phyloP scores from a whole-genome alignment of 768 basidiomycete species.

The Sarcodon aspratus region DNA sequence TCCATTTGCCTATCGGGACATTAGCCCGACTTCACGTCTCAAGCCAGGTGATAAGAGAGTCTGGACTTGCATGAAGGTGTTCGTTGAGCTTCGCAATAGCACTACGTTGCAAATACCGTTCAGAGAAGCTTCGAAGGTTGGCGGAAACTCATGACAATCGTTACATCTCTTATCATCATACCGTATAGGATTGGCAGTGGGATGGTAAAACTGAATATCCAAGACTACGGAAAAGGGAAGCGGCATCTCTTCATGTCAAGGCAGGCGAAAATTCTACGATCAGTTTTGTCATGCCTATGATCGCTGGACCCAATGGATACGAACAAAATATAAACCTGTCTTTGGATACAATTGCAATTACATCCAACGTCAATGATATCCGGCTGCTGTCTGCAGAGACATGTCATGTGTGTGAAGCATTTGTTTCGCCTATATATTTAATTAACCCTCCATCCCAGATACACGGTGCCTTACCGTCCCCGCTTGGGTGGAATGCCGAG shows the following conservation, averaged over 20 bases:
- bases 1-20: slow-evolving; percentile 64
- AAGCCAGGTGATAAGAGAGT: slow-evolving; percentile 69
- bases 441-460: slow-evolving; percentile 27
- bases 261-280: slow-evolving; percentile 80
- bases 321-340: slow-evolving; percentile 73
- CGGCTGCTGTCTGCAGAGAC: slow-evolving; percentile 67
- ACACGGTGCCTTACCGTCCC: slow-evolving; percentile 65
- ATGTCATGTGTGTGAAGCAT: slow-evolving; percentile 45
- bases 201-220: slow-evolving; percentile 47
- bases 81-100: slow-evolving; percentile 69
- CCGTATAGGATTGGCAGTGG: slow-evolving; percentile 81
- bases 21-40: slow-evolving; percentile 43
- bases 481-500: slow-evolving; percentile 71
- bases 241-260: slow-evolving; percentile 61
- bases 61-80: slow-evolving; percentile 74
- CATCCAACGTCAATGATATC: slow-evolving; percentile 84
- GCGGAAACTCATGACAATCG: background rate
- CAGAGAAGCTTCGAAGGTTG: slow-evolving; percentile 80
- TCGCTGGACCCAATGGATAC: slow-evolving; percentile 63
- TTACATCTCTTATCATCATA: background rate
- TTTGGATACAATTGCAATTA: slow-evolving; percentile 64
- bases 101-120: slow-evolving; percentile 82
- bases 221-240: slow-evolving; percentile 46
- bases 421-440: background rate
- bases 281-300: slow-evolving; percentile 76